Evolutionary conservation across 75 land plant species (phyloP).

Genomic region (Pinus taeda): DNA sequence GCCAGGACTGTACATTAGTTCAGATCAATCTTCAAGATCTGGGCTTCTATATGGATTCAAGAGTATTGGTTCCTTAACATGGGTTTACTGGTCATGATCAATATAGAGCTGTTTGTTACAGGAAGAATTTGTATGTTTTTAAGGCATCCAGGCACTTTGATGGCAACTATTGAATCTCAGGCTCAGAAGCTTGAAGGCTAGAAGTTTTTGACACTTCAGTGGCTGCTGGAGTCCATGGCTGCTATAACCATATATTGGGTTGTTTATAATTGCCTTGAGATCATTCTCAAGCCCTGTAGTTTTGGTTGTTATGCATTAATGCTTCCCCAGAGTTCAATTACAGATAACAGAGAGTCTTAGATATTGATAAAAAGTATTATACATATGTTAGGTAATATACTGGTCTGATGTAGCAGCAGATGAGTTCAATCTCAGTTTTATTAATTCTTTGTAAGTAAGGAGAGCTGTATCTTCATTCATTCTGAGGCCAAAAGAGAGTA

Average conservation of each 20-base stretch:
- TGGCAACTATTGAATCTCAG: neutral
- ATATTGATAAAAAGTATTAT: neutral
- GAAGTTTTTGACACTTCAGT: neutral
- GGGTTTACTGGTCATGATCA: neutral
- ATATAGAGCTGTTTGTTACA: conserved; percentile 7
- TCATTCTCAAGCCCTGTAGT: neutral
- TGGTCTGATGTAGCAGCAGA: too few relatives aligned
- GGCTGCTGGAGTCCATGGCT: neutral
- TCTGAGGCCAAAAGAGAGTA: conserved; percentile 3
- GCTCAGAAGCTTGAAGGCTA: neutral
- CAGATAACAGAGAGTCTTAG: neutral
- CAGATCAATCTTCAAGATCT: conserved; percentile 7
- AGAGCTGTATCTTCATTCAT: neutral
- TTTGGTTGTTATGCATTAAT: conserved; percentile 5
- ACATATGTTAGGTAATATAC: neutral
- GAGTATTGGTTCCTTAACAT: neutral
- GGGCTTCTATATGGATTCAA: neutral
- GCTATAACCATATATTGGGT: neutral
- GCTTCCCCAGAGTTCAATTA: neutral
- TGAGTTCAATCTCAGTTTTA: conserved; percentile 5
- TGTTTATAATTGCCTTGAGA: neutral
- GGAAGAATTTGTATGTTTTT: conserved; percentile 5
- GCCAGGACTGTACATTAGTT: neutral
- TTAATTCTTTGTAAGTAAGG: conserved; percentile 11
- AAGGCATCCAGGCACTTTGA: neutral